Percentiles rank a stretch among this genome's conserved stretches.
phyloP scores from a whole-genome alignment of 1,139 yeast genomes.

The Debaryomyces coudertii region DNA sequence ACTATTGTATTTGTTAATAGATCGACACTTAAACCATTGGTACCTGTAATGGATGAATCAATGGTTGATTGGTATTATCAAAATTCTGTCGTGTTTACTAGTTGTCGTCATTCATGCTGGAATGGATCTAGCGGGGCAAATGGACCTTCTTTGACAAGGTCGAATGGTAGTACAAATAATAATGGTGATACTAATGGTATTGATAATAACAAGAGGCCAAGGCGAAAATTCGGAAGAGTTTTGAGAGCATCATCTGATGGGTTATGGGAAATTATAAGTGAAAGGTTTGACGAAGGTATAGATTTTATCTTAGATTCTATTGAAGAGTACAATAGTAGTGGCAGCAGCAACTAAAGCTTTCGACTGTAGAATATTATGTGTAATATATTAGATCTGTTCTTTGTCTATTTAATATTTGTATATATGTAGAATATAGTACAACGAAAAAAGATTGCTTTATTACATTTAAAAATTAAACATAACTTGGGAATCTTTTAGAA shows the following conservation, averaged over 20 bases:
- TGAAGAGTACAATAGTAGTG: constrained; percentile 46
- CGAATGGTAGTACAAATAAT: constrained; percentile 20
- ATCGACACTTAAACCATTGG: constrained; percentile 69
- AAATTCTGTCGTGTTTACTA: constrained; percentile 81
- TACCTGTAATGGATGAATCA: constrained; percentile 86
- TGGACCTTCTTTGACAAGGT: constrained; percentile 21
- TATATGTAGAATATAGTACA: constrained; percentile 4
- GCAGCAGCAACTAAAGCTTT: constrained; percentile 22
- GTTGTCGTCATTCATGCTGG: constrained; percentile 80
- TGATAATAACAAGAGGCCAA: constrained; percentile 68
- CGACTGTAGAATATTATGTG: not conserved
- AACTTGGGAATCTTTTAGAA: constrained; percentile 58
- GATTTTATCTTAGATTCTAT: constrained; percentile 81
- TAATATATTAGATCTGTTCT: not conserved
- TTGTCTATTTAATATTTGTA: constrained; percentile 6
- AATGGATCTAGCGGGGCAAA: constrained; percentile 40
- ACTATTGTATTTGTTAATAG: constrained; percentile 72
- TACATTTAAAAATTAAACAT: constrained; percentile 30
- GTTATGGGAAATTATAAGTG: constrained; percentile 74
- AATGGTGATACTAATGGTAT: constrained; percentile 29
- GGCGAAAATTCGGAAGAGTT: constrained; percentile 90
- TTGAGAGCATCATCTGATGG: constrained; percentile 74
- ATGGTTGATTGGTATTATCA: constrained; percentile 91
- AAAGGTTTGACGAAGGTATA: constrained; percentile 81
- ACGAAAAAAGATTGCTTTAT: not conserved